These are phyloP conservation scores for Piromyces sp. DNA, from an alignment of 192 early-diverging fungal species.

Conservation along the genomic window DNA sequence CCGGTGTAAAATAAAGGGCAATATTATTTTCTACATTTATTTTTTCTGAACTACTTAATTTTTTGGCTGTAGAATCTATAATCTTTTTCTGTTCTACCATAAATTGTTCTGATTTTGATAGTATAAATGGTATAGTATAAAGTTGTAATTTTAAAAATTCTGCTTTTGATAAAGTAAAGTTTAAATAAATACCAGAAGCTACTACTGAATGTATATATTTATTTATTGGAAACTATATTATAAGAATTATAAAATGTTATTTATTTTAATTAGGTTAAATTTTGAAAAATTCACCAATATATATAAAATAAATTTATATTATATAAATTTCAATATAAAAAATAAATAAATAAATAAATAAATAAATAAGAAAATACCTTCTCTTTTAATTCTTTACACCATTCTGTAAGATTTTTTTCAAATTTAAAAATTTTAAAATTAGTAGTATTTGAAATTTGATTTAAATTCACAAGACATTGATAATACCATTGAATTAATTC, in stretches of 20 bases:
- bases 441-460: not conserved
- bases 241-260: no score
- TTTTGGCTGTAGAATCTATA: not conserved
- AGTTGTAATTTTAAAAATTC: not conserved
- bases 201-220: not conserved
- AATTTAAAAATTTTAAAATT: not conserved
- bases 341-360: no score
- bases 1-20: not conserved
- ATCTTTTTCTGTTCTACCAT: not conserved
- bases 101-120: not conserved
- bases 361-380: no score
- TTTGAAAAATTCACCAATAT: no score
- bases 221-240: not conserved
- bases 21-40: not conserved
- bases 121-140: not conserved
- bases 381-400: not conserved
- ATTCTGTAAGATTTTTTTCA: not conserved
- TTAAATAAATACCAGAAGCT: not conserved
- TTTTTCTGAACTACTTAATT: not conserved
- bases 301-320: no score
- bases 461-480: not conserved
- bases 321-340: no score
- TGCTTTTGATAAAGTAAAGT: not conserved
- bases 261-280: no score
- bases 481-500: not conserved